Conservation (phyloP, 2,329 filamentous ascomycete genomes). For the Colletotrichum musicola region DNA sequence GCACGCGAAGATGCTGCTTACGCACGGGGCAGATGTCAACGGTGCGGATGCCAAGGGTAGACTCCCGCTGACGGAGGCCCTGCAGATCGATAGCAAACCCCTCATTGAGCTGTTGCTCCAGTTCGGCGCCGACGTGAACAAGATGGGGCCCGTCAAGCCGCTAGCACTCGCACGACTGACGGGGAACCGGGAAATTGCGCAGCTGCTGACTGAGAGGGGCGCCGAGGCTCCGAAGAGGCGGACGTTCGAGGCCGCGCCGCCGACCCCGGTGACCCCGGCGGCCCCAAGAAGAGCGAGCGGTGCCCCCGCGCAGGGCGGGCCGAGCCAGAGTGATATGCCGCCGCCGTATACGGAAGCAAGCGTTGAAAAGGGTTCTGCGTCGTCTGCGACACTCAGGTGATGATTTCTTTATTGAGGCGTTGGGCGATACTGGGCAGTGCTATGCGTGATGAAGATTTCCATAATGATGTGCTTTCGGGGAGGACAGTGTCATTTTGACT, state of each 20-base stretch:
- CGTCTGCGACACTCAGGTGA: background rate
- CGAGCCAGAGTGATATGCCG: slow-evolving; percentile 2
- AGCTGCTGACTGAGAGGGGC: slow-evolving; percentile 29
- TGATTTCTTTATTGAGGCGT: too few species aligned
- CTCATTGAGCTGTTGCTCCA: slow-evolving; percentile 37
- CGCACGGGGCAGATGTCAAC: slow-evolving; percentile 50
- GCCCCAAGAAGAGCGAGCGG: background rate
- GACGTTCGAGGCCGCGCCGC: background rate
- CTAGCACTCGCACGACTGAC: slow-evolving; percentile 26
- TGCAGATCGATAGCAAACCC: slow-evolving; percentile 39
- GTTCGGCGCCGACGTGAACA: slow-evolving; percentile 40
- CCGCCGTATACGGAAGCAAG: slow-evolving; percentile 21
- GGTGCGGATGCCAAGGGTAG: slow-evolving; percentile 34
- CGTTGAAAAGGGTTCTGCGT: background rate
- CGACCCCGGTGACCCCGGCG: slow-evolving; percentile 3
- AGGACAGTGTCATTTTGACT: too few species aligned
- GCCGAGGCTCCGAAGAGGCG: slow-evolving; percentile 21
- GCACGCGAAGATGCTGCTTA: slow-evolving; percentile 45
- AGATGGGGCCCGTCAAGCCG: slow-evolving; percentile 25
- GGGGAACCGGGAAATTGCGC: slow-evolving; percentile 22
- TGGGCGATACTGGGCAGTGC: too few species aligned
- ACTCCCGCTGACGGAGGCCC: slow-evolving; percentile 42
- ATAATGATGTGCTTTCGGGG: too few species aligned
- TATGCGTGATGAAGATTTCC: too few species aligned
- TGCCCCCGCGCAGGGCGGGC: background rate